These are phyloP conservation scores for Myxozyma vanderwaltii DNA, from an alignment of 805 yeast genomes.

Conservation along the genomic window DNA sequence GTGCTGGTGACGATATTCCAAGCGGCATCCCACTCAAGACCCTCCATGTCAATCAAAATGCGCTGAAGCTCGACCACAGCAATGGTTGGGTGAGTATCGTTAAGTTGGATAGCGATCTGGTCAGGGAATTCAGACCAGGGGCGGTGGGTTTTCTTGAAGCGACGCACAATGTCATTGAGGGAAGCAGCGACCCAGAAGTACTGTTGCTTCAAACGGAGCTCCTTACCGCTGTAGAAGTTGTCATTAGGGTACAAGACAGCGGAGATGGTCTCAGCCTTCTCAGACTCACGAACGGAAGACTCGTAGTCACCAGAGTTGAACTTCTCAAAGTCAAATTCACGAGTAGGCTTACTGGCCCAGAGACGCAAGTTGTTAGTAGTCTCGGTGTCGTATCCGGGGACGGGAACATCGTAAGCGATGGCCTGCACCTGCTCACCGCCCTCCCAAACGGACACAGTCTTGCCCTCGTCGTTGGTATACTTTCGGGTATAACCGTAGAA, in stretches of 20 bases:
- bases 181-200: constrained; percentile 97
- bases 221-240: constrained; percentile 88
- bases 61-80: constrained; percentile 90
- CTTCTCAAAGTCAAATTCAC: constrained; percentile 87
- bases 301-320: constrained; percentile 90
- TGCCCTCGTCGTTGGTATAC: constrained; percentile 53
- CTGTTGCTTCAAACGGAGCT: constrained; percentile 89
- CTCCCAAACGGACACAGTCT: constrained; percentile 67
- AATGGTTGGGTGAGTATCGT: constrained; percentile 92
- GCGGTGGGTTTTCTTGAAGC: constrained; percentile 76
- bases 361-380: constrained; percentile 83
- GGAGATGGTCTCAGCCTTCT: constrained; percentile 87
- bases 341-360: constrained; percentile 88
- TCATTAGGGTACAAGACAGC: constrained; percentile 94
- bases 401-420: constrained; percentile 86
- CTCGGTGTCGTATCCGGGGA: constrained; percentile 81
- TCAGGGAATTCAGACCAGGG: constrained; percentile 85
- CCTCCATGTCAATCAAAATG: constrained; percentile 80
- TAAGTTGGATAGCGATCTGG: constrained; percentile 86
- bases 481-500: constrained; percentile 81
- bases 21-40: constrained; percentile 77
- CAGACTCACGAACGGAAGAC: constrained; percentile 80
- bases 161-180: constrained; percentile 82
- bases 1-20: constrained; percentile 81
- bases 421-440: constrained; percentile 92